Evolutionary conservation across 2,329 filamentous ascomycete genomes (phyloP), one percentile per base, ranked within the genome.

Genomic region (Colletotrichum coccodes): DNA sequence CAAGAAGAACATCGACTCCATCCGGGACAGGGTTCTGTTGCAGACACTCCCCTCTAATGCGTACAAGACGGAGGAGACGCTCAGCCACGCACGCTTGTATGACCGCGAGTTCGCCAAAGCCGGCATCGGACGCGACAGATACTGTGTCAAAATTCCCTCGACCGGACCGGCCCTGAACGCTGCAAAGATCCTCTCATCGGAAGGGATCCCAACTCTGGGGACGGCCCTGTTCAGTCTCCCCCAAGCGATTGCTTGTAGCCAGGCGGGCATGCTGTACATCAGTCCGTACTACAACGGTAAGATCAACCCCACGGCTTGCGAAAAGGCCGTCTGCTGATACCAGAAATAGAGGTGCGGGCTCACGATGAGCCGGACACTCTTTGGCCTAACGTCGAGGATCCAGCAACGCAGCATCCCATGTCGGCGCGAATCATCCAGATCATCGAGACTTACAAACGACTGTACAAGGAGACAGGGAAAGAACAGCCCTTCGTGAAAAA

Each of bases 131-230:
- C 79, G 82, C 21, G 82, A 85, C 64, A 78, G 82, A 12, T 85
- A 82, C 72, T 84, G 81, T 71, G 85, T 87, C 79, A 86, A 87
- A 74, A 86, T 86, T 28, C 84, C 84, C 11, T 80, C 79, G 30
- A 86, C 84, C 0, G 84, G 84, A 0, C 79, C 84, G 0, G 84
- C 82, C 11, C 73, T 86, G 30, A 83, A 81, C 60, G 84, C 83
- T 0, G 82, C 81, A 32, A 81, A 79, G 54, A 76, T 79, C 16
- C 77, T 87, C 36, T 77, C 77, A 4, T 70, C 73, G 1, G 83
- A 85, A 67, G 83, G 83, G 4, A 85, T 86, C 53, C 76, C 78
- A 2, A 86, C 84, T 0, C 77, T 86, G 1, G 83, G 82, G 0
- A 87, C 85, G 0, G 79, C 84, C 0, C 72, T 86, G 1, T 85